Base-by-base conservation (phyloP, 1,284 basidiomycete species). In the Ceratorhiza oryzae-sativae region DNA sequence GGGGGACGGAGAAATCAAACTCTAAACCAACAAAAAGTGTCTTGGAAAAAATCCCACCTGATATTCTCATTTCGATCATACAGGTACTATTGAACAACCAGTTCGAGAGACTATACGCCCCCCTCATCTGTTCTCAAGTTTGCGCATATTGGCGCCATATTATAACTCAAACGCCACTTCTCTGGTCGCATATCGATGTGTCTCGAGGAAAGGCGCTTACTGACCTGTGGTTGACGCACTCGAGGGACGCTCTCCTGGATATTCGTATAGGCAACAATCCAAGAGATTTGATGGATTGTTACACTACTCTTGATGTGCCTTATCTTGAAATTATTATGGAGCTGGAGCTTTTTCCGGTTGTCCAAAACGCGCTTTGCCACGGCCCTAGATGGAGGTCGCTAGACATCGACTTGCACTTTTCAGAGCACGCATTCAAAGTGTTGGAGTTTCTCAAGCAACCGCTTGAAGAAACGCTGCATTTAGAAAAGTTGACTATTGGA, bases 101-200 rank as follows among this genome's bases (percentile, higher is more conserved):
- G 36, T 39, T 20, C 41, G 56, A 59, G 15, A 45, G 15, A 18
- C 36, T 59, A 59, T 59, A 39, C 20, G 56, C 56, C 9, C 56
- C 56, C 20, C 56, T 59, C n/a, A 59, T 59, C 15, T 59, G 39
- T 18, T 59, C 56, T 23, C 56, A 42, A n/a, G 56, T 59, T 34
- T 59, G 56, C 15, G 36, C 56, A 41, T 30, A 41, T 20, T 59
- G 56, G 56, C 56, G 56, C 20, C n/a, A 25, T 10, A 18, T 23
- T 10, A 42, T 42, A n/a, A 41, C 27, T 9, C 2, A 42, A 2
- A 59, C 20, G 1, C 56, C 56, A 3, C 34, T 25, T 3, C 56
- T 59, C 12, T 59, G 56, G 56, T 59, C 56, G 20, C 34, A 41
- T 20, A 41, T 59, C 5, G 56, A 59, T 25, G 34, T 34, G 18